Evolutionary conservation across 805 yeast genomes (phyloP).

Genomic region (Saturnispora quitensis): DNA sequence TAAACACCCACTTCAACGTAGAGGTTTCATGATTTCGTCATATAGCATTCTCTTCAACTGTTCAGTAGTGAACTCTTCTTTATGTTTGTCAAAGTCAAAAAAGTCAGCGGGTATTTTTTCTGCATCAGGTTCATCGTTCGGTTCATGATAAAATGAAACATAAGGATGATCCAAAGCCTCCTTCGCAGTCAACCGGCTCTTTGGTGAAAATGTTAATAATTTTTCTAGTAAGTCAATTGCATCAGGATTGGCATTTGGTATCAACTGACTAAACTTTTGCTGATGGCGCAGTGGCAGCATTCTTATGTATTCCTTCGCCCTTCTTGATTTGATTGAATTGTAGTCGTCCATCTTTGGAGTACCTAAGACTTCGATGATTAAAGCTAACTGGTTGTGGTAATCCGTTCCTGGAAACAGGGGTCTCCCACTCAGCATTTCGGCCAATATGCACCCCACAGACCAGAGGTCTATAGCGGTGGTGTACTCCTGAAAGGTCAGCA

Average conservation of each 20-base stretch:
- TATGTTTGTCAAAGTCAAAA: slow-evolving; percentile 79
- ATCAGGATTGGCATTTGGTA: slow-evolving; percentile 48
- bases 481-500: slow-evolving; percentile 89
- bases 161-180: slow-evolving; percentile 86
- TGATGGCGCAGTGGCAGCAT: slow-evolving; percentile 66
- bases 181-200: slow-evolving; percentile 70
- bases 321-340: slow-evolving; percentile 59
- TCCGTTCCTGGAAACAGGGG: slow-evolving; percentile 94
- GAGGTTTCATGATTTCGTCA: slow-evolving; percentile 65
- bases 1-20: slow-evolving; percentile 12
- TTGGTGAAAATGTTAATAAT: slow-evolving; percentile 76
- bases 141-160: slow-evolving; percentile 82
- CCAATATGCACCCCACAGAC: slow-evolving; percentile 94
- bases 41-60: slow-evolving; percentile 74
- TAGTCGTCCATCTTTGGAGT: slow-evolving; percentile 80
- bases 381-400: slow-evolving; percentile 81
- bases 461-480: slow-evolving; percentile 94
- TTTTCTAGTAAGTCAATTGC: slow-evolving; percentile 62
- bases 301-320: slow-evolving; percentile 84
- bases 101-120: slow-evolving; percentile 77
- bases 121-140: slow-evolving; percentile 84
- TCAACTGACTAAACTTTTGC: slow-evolving; percentile 43
- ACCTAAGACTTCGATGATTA: slow-evolving; percentile 78
- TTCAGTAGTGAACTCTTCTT: slow-evolving; percentile 65
- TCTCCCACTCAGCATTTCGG: slow-evolving; percentile 76